Conservation (phyloP, 768 basidiomycete species). For the Leccinum fibrillosum region DNA sequence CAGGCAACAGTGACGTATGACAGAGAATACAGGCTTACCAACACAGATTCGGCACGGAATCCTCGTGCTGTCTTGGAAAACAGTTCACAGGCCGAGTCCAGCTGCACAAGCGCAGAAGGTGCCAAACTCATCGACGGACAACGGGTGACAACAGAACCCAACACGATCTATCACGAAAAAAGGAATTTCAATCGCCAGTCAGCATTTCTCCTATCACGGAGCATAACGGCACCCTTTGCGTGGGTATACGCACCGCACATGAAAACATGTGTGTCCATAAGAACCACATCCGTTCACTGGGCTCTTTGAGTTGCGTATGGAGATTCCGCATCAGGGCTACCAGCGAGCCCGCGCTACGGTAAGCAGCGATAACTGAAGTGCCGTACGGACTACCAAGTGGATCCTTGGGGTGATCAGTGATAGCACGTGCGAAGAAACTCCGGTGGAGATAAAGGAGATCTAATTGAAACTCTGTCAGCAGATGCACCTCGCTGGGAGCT, state of each 20-base stretch:
- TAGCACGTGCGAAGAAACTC: slow-evolving; percentile 70
- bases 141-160: slow-evolving; percentile 73
- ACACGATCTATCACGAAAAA: slow-evolving; percentile 44
- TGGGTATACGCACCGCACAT: slow-evolving; percentile 48
- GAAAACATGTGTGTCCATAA: slow-evolving; percentile 51
- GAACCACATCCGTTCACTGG: slow-evolving; percentile 63
- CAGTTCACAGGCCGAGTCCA: slow-evolving; percentile 72
- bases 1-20: neutral
- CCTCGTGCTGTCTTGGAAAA: slow-evolving; percentile 67
- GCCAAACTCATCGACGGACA: slow-evolving; percentile 79
- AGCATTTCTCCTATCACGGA: slow-evolving; percentile 14
- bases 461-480: slow-evolving; percentile 28
- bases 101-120: slow-evolving; percentile 67
- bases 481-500: neutral
- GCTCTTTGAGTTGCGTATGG: slow-evolving; percentile 59
- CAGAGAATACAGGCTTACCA: slow-evolving; percentile 40
- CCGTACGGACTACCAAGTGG: slow-evolving; percentile 71
- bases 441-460: slow-evolving; percentile 70
- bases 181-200: slow-evolving; percentile 10
- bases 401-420: slow-evolving; percentile 71
- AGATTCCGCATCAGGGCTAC: slow-evolving; percentile 70
- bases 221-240: neutral
- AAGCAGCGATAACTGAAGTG: slow-evolving; percentile 70
- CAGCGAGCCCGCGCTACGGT: slow-evolving; percentile 68
- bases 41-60: slow-evolving; percentile 61